Evolutionary conservation across 1,284 basidiomycete genomes (phyloP), one percentile per base, ranked within the genome.

Genomic region (Sporisorium sorghi): DNA sequence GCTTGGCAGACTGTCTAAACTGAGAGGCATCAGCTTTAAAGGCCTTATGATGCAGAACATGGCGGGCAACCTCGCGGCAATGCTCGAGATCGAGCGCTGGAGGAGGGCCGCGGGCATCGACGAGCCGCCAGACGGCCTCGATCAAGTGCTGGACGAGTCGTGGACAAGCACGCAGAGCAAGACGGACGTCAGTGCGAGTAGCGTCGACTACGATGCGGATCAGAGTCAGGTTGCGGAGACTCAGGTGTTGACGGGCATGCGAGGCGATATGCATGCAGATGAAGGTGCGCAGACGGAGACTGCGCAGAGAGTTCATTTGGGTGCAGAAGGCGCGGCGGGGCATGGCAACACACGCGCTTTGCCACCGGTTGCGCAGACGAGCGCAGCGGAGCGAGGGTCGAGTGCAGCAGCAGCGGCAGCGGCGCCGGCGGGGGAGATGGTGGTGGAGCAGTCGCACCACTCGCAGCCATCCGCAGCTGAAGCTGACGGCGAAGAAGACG

Each of bases 1-100:
- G 46, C 44, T 75, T 32, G 63, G 71, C 6, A 14, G 44, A 7
- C 46, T 75, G 2, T 63, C 56, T 2, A 62, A 54, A 30, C 39
- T 70, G n/a, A 33, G 64, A n/a, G 62, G 61, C 0, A 53, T 72
- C 23, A 76, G 65, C 50, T 67, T 64, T 37, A 76, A 71, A 35
- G 73, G 64, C 0, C 21, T 68, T 28, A 69, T 71, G 61, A 71
- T 76, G 68, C 68, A 71, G 8, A 76, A 76, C 21, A 68, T 76
- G 68, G 69, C 73, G 4, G 73, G 69, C 1, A 72, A 72, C 19
- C 33, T 72, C 3, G 73, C 64, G 2, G 73, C 69, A 0, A 68
- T 76, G 73, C 40, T 65, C 21, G 73, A 76, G 28, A 66, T 76
- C 35, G 73, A 72, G 32, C 57, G 64, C 5, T 76, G 69, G 73